phyloP scores from a whole-genome alignment of 2,329 filamentous ascomycete species.

The Cadophora sp. region DNA sequence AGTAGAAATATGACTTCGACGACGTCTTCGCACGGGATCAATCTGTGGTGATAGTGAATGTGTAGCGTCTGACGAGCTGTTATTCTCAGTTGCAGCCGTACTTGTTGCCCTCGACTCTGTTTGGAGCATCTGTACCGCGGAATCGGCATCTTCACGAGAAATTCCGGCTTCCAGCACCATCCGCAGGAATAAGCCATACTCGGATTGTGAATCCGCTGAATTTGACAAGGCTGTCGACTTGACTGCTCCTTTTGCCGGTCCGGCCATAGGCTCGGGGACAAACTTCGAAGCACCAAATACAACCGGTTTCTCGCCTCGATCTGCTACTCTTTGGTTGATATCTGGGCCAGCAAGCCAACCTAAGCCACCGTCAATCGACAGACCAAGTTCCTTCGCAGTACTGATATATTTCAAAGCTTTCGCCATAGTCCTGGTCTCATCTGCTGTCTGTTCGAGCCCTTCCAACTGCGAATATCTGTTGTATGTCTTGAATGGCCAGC shows the following conservation, averaged over 20 bases:
- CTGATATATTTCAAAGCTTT: conserved; percentile 62
- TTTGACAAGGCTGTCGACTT: not conserved
- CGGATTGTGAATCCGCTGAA: not conserved
- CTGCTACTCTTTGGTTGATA: conserved; percentile 54
- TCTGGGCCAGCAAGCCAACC: conserved; percentile 72
- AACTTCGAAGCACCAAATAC: conserved; percentile 54
- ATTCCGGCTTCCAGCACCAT: conserved; percentile 42
- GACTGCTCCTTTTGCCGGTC: not conserved
- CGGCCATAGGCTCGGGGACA: conserved; percentile 43
- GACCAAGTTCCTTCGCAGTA: conserved; percentile 65
- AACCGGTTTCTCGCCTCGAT: conserved; percentile 44
- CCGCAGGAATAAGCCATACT: conserved; percentile 13
- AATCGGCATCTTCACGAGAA: conserved; percentile 29
- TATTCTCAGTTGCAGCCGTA: not conserved
- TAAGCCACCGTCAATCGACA: conserved; percentile 71
- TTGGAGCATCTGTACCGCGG: conserved; percentile 31
- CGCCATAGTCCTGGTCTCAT: conserved; percentile 67
- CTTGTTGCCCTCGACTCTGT: conserved; percentile 30
- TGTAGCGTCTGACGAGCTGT: not conserved
- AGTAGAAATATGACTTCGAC: not conserved
- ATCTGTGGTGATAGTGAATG: not conserved
- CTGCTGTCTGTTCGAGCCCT: conserved; percentile 66
- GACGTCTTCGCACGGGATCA: conserved; percentile 1
- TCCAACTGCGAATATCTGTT: conserved; percentile 64
- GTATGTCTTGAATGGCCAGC: conserved; percentile 67